Evolutionary conservation across 1,284 basidiomycete genomes (phyloP).

Genomic region (Malassezia psittaci): DNA sequence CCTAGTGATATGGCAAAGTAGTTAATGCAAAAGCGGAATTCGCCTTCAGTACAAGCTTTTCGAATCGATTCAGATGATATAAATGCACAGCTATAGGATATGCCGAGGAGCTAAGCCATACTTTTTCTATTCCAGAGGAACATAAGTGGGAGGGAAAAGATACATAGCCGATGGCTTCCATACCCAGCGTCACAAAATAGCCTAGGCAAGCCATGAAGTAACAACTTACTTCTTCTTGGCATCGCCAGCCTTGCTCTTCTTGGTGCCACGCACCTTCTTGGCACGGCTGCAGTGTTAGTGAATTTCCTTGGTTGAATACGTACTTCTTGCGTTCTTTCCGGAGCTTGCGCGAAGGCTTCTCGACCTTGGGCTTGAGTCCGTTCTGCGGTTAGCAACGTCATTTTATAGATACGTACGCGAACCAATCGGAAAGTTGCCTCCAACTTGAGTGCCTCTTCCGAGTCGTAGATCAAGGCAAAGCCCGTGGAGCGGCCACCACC

Average conservation of each 20-base stretch:
- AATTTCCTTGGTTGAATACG: not conserved
- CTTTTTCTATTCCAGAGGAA: conserved; percentile 15
- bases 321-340: conserved; percentile 97
- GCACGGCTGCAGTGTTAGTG: conserved; percentile 54
- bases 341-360: conserved; percentile 89
- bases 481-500: conserved; percentile 94
- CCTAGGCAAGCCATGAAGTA: not conserved
- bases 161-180: conserved; percentile 3
- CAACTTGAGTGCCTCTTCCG: conserved; percentile 79
- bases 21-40: not conserved
- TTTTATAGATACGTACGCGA: conserved; percentile 59
- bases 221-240: conserved; percentile 42
- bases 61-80: conserved; percentile 11
- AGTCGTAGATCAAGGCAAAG: conserved; percentile 96
- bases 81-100: not conserved
- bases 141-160: conserved; percentile 7
- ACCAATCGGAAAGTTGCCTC: conserved; percentile 94
- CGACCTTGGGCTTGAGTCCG: conserved; percentile 71
- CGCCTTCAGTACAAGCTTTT: not conserved
- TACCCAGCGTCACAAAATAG: no score
- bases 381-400: conserved; percentile 53
- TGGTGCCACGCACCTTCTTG: conserved; percentile 75
- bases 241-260: conserved; percentile 37
- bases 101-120: not conserved
- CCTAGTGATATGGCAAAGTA: conserved; percentile 35